Evolutionary conservation across 495 filamentous ascomycete genomes (phyloP).

Genomic region (Xylaria curta): DNA sequence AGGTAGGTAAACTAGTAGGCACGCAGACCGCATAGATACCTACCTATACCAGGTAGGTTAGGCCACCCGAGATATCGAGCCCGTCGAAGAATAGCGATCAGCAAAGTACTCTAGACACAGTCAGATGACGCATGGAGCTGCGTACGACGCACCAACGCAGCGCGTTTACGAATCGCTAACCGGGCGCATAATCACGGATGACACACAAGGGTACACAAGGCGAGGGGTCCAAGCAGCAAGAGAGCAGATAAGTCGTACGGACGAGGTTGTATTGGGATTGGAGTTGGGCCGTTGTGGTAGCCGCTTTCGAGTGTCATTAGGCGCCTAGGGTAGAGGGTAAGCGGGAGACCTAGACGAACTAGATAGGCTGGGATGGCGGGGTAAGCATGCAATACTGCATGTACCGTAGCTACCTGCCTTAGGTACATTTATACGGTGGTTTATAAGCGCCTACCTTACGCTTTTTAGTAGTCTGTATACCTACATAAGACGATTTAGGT

Average conservation of each 20-base stretch:
- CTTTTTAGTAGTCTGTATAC: too few relatives aligned
- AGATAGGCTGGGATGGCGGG: constrained; percentile 17
- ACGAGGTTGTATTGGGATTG: constrained; percentile 30
- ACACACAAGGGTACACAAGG: constrained; percentile 2
- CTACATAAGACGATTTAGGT: background rate
- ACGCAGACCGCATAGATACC: background rate
- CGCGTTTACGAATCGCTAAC: constrained; percentile 34
- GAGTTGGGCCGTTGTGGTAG: constrained; percentile 24
- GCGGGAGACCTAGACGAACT: background rate
- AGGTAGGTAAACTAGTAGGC: too few relatives aligned
- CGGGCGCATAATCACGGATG: constrained; percentile 29
- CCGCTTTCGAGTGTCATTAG: constrained; percentile 23
- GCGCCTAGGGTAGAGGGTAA: constrained; percentile 4
- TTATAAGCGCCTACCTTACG: constrained; percentile 17
- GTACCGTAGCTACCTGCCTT: too few relatives aligned
- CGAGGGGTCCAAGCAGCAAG: constrained; percentile 19
- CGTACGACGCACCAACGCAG: constrained; percentile 38
- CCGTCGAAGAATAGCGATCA: constrained; percentile 15
- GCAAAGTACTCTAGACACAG: constrained; percentile 15
- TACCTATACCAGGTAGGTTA: constrained; percentile 11
- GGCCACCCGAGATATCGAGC: constrained; percentile 11
- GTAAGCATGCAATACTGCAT: background rate
- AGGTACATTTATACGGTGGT: background rate
- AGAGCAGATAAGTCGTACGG: background rate
- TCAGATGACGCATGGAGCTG: constrained; percentile 35